Percentiles rank a stretch among this genome's conserved stretches.
Conservation (phyloP, 768 basidiomycete species). For the Peribolospora kevripleyi region DNA sequence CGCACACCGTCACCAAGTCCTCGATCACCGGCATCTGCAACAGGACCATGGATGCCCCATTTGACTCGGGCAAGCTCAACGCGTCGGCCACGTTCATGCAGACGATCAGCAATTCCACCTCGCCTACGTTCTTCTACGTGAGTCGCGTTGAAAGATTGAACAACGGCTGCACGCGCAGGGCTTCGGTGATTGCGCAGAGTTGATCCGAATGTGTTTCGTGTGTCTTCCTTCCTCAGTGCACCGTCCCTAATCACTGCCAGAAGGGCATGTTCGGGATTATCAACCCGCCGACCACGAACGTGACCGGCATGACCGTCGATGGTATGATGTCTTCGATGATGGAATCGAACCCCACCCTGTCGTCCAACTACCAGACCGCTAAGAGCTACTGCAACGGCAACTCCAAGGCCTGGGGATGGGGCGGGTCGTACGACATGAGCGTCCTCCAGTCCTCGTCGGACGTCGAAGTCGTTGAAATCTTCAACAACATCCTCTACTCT, state of each 20-base stretch:
- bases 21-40: conserved; percentile 45
- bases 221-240: conserved; percentile 25
- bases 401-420: too few species aligned
- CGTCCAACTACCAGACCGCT: neutral
- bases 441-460: too few species aligned
- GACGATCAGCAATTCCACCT: too few species aligned
- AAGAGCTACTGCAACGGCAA: neutral
- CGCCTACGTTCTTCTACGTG: too few species aligned
- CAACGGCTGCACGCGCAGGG: too few species aligned
- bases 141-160: too few species aligned
- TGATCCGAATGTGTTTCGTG: too few species aligned
- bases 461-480: neutral
- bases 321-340: conserved; percentile 23
- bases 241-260: conserved; percentile 40
- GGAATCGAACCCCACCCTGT: neutral
- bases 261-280: conserved; percentile 50
- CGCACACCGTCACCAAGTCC: conserved; percentile 59
- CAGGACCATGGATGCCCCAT: conserved; percentile 32
- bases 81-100: conserved; percentile 11
- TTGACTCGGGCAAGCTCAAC: conserved; percentile 42
- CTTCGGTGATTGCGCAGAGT: too few species aligned
- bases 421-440: too few species aligned
- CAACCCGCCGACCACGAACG: conserved; percentile 27
- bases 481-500: conserved; percentile 16
- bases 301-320: conserved; percentile 28